Conservation (phyloP, 192 early-diverging fungal species). For the Coemansia sp. region DNA sequence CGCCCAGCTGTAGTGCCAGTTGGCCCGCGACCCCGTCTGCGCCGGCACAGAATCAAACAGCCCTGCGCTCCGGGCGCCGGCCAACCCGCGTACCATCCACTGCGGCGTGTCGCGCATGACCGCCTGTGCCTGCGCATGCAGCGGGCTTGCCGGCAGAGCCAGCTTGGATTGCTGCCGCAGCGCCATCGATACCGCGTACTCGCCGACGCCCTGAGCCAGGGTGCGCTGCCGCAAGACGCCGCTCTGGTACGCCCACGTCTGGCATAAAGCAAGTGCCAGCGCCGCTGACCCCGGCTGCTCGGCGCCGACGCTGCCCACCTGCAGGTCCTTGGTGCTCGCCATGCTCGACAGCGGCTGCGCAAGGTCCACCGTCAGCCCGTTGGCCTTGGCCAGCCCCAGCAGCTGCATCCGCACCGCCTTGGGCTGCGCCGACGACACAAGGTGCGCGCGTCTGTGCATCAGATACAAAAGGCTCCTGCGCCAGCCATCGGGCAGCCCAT, state of each 20-base stretch:
- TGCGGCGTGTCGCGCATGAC: slow-evolving; percentile 24
- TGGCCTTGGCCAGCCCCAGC: slow-evolving; percentile 23
- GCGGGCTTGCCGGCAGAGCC: slow-evolving; percentile 20
- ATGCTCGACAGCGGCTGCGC: slow-evolving; percentile 21
- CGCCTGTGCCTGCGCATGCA: slow-evolving; percentile 17
- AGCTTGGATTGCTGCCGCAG: slow-evolving; percentile 21
- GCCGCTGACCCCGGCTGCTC: slow-evolving; percentile 38
- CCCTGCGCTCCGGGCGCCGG: slow-evolving; percentile 23
- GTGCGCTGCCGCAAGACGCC: slow-evolving; percentile 29
- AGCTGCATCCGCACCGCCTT: slow-evolving; percentile 39
- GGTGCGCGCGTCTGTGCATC: slow-evolving; percentile 28
- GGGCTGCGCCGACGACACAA: slow-evolving; percentile 41
- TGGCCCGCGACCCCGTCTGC: slow-evolving; percentile 8
- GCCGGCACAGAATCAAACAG: slow-evolving; percentile 19
- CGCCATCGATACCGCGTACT: slow-evolving; percentile 17
- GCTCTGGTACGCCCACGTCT: slow-evolving; percentile 36
- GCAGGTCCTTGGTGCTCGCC: slow-evolving; percentile 23
- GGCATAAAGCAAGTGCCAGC: slow-evolving; percentile 38
- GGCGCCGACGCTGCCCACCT: slow-evolving; percentile 33
- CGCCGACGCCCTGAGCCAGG: slow-evolving; percentile 26
- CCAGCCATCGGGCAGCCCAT: slow-evolving; percentile 34
- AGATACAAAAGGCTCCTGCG: slow-evolving; percentile 30
- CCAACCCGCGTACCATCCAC: slow-evolving; percentile 50
- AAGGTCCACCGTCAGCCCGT: slow-evolving; percentile 37
- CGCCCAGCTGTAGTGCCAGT: slow-evolving; percentile 50